Percentiles rank a stretch among this genome's conserved stretches.
Conservation (phyloP, 306 rosid species). For the Cucurbita maxima region DNA sequence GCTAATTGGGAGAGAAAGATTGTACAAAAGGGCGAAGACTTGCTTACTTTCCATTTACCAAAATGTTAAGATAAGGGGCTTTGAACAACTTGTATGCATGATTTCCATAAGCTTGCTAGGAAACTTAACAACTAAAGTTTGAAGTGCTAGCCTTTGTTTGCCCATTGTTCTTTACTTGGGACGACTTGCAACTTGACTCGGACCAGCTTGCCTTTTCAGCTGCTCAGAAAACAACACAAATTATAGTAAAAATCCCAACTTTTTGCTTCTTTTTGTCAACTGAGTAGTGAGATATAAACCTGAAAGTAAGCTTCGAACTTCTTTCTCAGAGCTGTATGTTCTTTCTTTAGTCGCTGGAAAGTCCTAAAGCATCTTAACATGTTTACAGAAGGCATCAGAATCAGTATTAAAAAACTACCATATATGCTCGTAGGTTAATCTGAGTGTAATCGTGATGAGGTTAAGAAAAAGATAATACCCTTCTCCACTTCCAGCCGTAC, state of each 20-base stretch:
- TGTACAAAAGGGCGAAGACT: not conserved
- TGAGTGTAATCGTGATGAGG: not conserved
- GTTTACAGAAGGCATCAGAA: not conserved
- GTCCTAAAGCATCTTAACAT: slow-evolving; percentile 51
- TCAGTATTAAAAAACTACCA: not conserved
- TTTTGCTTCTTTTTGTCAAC: not conserved
- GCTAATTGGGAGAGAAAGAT: not conserved
- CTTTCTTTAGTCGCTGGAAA: slow-evolving; percentile 68
- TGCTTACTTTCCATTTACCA: not conserved
- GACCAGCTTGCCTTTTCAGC: slow-evolving; percentile 59
- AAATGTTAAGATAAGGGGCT: not conserved
- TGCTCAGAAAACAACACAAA: slow-evolving; percentile 11
- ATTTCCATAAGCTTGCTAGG: not conserved
- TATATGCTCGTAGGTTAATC: not conserved
- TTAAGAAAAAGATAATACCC: slow-evolving; percentile 34
- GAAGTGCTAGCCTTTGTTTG: not conserved
- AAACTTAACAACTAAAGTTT: not conserved
- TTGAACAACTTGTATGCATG: not conserved
- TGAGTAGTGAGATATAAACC: slow-evolving; percentile 18
- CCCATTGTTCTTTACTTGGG: slow-evolving; percentile 19
- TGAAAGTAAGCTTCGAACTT: slow-evolving; percentile 87
- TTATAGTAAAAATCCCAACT: not conserved
- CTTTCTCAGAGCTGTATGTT: slow-evolving; percentile 52
- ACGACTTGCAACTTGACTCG: slow-evolving; percentile 30
- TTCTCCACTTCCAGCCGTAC: slow-evolving; percentile 51